These are phyloP conservation scores for Ophiorrhiza pumila DNA, from an alignment of 257 asterid genomes.

Conservation along the genomic window DNA sequence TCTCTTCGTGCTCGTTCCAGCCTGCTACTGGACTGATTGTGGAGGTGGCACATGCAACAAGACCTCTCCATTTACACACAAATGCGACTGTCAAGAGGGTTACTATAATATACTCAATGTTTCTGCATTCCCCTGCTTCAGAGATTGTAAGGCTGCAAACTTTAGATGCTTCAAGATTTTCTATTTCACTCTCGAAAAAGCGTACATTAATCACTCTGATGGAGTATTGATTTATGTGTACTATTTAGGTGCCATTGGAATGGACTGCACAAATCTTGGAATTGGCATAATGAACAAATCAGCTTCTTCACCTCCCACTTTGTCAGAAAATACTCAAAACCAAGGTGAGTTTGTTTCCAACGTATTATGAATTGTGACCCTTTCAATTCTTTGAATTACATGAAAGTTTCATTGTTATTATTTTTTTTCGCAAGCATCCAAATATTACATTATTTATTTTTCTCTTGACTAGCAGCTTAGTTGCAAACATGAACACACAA, in stretches of 20 bases:
- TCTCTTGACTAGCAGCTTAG: not conserved
- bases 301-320: constrained; percentile 29
- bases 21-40: constrained; percentile 54
- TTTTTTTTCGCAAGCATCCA: not conserved
- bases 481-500: not conserved
- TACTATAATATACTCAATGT: constrained; percentile 54
- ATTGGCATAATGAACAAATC: constrained; percentile 28
- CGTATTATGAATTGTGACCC: not conserved
- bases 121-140: constrained; percentile 59
- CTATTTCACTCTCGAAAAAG: not conserved
- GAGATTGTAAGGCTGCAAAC: constrained; percentile 43
- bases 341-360: constrained; percentile 28
- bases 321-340: constrained; percentile 21
- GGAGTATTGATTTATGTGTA: not conserved
- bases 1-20: constrained; percentile 21
- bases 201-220: not conserved
- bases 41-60: constrained; percentile 72
- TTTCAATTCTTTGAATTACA: not conserved
- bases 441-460: not conserved
- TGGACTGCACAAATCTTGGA: constrained; percentile 48
- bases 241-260: constrained; percentile 56
- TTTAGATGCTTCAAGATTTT: not conserved
- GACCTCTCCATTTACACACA: constrained; percentile 37
- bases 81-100: constrained; percentile 55
- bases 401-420: not conserved